Conservation (phyloP, 441 rosid genomes). For the Corymbia citriodora region DNA sequence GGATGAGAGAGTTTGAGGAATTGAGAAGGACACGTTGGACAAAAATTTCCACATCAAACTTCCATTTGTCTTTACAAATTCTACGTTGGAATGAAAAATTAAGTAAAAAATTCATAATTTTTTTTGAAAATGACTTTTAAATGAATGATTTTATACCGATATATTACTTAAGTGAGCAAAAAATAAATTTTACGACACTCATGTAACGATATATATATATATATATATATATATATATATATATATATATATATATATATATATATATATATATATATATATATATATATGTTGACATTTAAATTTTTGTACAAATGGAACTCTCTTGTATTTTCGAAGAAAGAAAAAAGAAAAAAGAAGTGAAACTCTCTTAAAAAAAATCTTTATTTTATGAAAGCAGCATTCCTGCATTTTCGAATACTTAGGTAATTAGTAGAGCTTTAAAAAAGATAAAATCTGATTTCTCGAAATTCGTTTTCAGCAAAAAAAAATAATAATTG, state of each 20-base stretch:
- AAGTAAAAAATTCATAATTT: no score
- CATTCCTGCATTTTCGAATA: not conserved
- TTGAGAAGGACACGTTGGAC: not conserved
- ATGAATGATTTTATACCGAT: no score
- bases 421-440: not conserved
- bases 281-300: not conserved
- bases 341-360: not conserved
- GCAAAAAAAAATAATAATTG: not conserved
- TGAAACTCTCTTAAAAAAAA: not conserved
- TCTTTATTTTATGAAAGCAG: not conserved
- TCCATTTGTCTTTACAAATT: not conserved
- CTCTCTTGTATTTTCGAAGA: not conserved
- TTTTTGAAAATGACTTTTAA: not conserved
- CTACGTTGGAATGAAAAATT: not conserved
- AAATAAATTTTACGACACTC: no score
- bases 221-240: no score
- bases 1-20: not conserved
- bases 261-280: no score
- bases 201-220: no score
- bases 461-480: not conserved
- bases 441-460: not conserved
- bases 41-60: not conserved
- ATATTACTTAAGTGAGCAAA: no score
- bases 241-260: no score
- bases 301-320: not conserved